phyloP scores from a whole-genome alignment of 2,329 filamentous ascomycete species.

The Diaporthe citrichinensis region DNA sequence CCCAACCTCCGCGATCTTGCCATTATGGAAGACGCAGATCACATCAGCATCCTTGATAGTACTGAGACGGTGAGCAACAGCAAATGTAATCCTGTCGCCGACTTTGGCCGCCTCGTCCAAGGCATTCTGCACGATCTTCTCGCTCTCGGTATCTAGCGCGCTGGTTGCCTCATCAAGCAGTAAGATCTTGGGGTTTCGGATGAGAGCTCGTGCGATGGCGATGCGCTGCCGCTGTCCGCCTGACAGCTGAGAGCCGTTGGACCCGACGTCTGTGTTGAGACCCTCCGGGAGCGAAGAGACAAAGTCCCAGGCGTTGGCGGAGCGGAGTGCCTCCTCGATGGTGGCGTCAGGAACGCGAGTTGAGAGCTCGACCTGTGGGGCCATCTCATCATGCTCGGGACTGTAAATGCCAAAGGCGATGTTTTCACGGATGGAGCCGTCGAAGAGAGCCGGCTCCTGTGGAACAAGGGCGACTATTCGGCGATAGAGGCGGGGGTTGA shows the following conservation, averaged over 20 bases:
- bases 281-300: slow-evolving; percentile 37
- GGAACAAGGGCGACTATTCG: slow-evolving; percentile 67
- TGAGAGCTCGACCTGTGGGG: too few species aligned
- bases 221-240: slow-evolving; percentile 39
- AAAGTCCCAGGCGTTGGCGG: slow-evolving; percentile 49
- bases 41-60: slow-evolving; percentile 62
- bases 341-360: slow-evolving; percentile 42
- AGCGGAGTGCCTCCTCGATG: slow-evolving; percentile 48
- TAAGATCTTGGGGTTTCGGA: slow-evolving; percentile 28
- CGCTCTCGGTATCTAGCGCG: slow-evolving; percentile 71
- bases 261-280: slow-evolving; percentile 31
- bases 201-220: slow-evolving; percentile 32
- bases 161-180: slow-evolving; percentile 68
- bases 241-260: slow-evolving; percentile 13
- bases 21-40: slow-evolving; percentile 54
- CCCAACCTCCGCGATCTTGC: slow-evolving; percentile 50
- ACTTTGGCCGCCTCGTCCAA: slow-evolving; percentile 55
- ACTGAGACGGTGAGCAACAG: slow-evolving; percentile 74
- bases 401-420: slow-evolving; percentile 49
- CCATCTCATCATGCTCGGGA: background rate
- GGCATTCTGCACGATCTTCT: slow-evolving; percentile 62
- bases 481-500: slow-evolving; percentile 63
- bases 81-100: slow-evolving; percentile 72
- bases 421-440: slow-evolving; percentile 58
- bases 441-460: slow-evolving; percentile 71